These are phyloP conservation scores for Sugiyamaella qingdaonensis DNA, from an alignment of 805 yeast species.

Conservation along the genomic window DNA sequence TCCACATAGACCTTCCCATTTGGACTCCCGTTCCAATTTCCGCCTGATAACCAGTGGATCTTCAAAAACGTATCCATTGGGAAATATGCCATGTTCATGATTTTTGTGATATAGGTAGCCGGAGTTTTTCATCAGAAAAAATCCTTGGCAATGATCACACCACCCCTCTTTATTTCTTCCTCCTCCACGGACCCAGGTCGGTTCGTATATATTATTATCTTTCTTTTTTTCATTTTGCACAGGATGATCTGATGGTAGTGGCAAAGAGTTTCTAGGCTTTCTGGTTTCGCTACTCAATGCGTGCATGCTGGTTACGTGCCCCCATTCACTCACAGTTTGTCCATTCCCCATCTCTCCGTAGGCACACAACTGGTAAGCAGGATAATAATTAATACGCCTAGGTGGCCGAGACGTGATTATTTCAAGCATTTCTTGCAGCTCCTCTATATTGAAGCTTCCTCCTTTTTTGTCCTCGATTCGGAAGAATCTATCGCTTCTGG, in stretches of 20 bases:
- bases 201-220: conserved; percentile 18
- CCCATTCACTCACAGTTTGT: conserved; percentile 17
- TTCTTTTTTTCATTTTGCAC: conserved; percentile 11
- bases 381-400: conserved; percentile 22
- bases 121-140: conserved; percentile 20
- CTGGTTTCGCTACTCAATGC: conserved; percentile 16
- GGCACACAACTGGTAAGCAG: conserved; percentile 21
- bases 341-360: conserved; percentile 19
- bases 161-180: conserved; percentile 22
- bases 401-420: conserved; percentile 24
- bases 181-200: conserved; percentile 18
- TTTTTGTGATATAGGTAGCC: conserved; percentile 26
- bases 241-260: background rate
- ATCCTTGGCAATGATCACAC: conserved; percentile 22
- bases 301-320: conserved; percentile 10
- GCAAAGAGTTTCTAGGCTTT: conserved; percentile 6
- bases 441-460: conserved; percentile 15
- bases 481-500: conserved; percentile 19
- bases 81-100: conserved; percentile 27
- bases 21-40: conserved; percentile 20
- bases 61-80: conserved; percentile 24
- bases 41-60: conserved; percentile 25
- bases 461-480: conserved; percentile 20
- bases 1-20: conserved; percentile 27
- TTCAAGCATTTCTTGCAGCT: conserved; percentile 16